Conservation (phyloP, 352 stramenopile genomes). For the Globisporangium alternatum region DNA sequence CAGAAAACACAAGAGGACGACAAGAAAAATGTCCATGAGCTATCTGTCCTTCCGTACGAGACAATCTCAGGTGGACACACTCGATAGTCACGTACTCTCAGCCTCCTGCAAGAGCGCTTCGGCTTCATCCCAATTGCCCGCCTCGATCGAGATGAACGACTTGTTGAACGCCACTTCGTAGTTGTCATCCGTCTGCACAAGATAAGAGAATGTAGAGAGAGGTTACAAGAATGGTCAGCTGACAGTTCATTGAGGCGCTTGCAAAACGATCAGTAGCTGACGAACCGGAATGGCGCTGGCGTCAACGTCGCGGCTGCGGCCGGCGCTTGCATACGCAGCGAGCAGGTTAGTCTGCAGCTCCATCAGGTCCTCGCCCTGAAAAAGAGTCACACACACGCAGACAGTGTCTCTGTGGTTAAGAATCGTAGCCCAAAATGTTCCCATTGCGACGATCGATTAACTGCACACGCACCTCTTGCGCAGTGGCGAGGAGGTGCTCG, state of each 20-base stretch:
- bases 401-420: background rate
- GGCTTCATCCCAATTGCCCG: conserved; percentile 45
- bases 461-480: conserved; percentile 27
- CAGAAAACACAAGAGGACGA: conserved; percentile 5
- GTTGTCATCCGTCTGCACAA: conserved; percentile 56
- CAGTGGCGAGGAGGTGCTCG: conserved; percentile 53
- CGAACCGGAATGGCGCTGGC: conserved; percentile 47
- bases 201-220: background rate
- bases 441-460: background rate
- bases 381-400: background rate
- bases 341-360: conserved; percentile 80
- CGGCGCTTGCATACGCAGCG: conserved; percentile 66
- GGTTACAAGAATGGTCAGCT: background rate
- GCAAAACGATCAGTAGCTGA: background rate
- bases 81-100: conserved; percentile 43
- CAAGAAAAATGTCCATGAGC: background rate
- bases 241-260: background rate
- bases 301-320: conserved; percentile 50
- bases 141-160: conserved; percentile 76
- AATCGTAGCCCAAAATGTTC: background rate
- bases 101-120: conserved; percentile 47
- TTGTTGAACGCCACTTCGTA: conserved; percentile 86
- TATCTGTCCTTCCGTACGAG: background rate
- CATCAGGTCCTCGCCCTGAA: conserved; percentile 57
- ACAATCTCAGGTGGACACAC: background rate